Evolutionary conservation across 2,329 filamentous ascomycete species (phyloP).

Genomic region (Aureobasidium sp.): DNA sequence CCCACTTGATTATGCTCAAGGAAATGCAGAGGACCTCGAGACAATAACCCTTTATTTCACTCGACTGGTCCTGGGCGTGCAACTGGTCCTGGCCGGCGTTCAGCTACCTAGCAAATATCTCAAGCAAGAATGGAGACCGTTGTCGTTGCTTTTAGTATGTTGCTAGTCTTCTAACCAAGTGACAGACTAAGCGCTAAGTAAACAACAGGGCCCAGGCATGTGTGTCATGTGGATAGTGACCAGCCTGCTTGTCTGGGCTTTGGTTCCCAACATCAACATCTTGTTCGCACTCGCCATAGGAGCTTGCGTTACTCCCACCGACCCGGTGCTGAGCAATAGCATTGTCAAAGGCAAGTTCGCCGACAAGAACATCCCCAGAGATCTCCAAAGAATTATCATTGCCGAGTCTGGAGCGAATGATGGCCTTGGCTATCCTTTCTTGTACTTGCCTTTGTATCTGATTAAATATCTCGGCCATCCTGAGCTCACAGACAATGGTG

Average conservation of each 20-base stretch:
- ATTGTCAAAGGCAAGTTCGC: slow-evolving; percentile 94
- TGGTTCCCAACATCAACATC: slow-evolving; percentile 65
- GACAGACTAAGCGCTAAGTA: neutral
- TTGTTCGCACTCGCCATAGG: slow-evolving; percentile 74
- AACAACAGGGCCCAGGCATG: slow-evolving; percentile 64
- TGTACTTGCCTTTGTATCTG: slow-evolving; percentile 77
- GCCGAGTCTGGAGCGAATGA: slow-evolving; percentile 82
- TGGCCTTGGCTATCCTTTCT: slow-evolving; percentile 79
- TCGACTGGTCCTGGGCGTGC: slow-evolving; percentile 79
- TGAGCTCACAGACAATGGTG: slow-evolving; percentile 38
- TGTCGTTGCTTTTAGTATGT: slow-evolving; percentile 57
- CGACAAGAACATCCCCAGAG: slow-evolving; percentile 77
- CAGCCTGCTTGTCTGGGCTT: slow-evolving; percentile 68
- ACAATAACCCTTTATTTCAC: slow-evolving; percentile 76
- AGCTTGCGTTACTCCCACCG: slow-evolving; percentile 86
- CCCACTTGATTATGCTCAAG: slow-evolving; percentile 64
- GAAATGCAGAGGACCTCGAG: slow-evolving; percentile 53
- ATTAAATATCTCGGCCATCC: slow-evolving; percentile 65
- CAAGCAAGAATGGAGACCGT: slow-evolving; percentile 66
- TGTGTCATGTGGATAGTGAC: slow-evolving; percentile 77
- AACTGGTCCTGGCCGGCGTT: slow-evolving; percentile 80
- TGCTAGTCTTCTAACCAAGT: neutral
- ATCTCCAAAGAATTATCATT: slow-evolving; percentile 62
- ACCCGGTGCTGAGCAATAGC: slow-evolving; percentile 78
- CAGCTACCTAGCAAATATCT: slow-evolving; percentile 82